Conservation (phyloP, 164 flowering plant genomes). For the Buxus sempervirens region DNA sequence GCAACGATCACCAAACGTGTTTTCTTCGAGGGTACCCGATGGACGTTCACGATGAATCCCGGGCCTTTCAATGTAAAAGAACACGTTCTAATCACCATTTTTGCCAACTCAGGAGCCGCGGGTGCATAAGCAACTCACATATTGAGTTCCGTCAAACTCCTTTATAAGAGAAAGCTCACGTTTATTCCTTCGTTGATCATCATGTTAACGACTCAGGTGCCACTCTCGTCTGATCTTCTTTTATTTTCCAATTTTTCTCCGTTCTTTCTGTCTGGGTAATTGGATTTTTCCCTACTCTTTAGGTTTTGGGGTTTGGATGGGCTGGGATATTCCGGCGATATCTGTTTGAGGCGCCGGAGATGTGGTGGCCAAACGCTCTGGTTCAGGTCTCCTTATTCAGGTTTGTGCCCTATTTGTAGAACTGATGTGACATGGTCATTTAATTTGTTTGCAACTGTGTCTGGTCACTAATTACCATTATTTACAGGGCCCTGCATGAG, state of each 20-base stretch:
- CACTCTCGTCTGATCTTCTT: no score
- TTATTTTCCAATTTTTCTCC: background rate
- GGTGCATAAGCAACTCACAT: constrained; percentile 51
- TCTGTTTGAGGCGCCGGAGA: constrained; percentile 54
- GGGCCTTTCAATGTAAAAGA: constrained; percentile 48
- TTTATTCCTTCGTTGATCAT: constrained; percentile 37
- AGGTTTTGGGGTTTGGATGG: constrained; percentile 48
- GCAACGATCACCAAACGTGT: constrained; percentile 21
- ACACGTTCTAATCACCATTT: constrained; percentile 55
- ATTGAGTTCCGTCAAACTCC: constrained; percentile 45
- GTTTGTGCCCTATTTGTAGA: no score
- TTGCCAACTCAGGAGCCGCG: constrained; percentile 54
- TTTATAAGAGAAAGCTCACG: constrained; percentile 35
- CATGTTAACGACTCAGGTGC: constrained; percentile 50
- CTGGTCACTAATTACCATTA: background rate
- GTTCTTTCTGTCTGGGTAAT: no score
- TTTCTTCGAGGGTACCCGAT: constrained; percentile 25
- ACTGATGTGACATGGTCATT: no score
- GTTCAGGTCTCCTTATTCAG: constrained; percentile 60
- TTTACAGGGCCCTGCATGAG: constrained; percentile 9
- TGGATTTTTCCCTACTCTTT: no score
- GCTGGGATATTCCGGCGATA: constrained; percentile 47
- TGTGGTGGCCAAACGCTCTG: constrained; percentile 65
- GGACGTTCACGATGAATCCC: constrained; percentile 32
- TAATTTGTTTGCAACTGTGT: no score